phyloP scores from a whole-genome alignment of 192 early-diverging fungal species.

The Mortierella antarctica region DNA sequence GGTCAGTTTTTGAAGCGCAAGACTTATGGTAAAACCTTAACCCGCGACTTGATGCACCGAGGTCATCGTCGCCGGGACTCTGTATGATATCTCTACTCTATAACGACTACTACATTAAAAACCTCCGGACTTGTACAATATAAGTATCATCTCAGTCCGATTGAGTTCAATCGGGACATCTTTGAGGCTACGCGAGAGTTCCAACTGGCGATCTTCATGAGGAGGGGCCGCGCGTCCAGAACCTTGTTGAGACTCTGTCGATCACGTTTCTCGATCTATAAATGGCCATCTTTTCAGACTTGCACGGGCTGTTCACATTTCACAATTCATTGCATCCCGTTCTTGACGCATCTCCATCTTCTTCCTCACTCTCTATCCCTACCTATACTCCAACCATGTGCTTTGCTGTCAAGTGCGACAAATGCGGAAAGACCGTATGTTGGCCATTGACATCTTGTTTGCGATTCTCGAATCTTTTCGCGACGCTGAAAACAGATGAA shows the following conservation, averaged over 20 bases:
- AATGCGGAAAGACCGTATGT: conserved; percentile 44
- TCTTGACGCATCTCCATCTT: background rate
- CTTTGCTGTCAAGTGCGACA: conserved; percentile 43
- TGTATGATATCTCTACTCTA: background rate
- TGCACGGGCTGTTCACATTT: too few relatives aligned
- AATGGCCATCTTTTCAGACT: too few relatives aligned
- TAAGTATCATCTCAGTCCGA: background rate
- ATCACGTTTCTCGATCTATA: too few relatives aligned
- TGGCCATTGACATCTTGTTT: background rate
- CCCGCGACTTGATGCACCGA: conserved; percentile 31
- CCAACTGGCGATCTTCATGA: too few relatives aligned
- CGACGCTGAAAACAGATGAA: background rate
- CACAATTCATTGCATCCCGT: background rate
- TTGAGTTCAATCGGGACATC: background rate
- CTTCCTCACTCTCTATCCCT: background rate
- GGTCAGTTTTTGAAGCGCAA: conserved; percentile 24
- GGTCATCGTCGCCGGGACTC: conserved; percentile 32
- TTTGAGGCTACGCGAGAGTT: too few relatives aligned
- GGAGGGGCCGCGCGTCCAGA: too few relatives aligned
- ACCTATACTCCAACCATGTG: conserved; percentile 17
- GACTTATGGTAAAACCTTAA: conserved; percentile 31
- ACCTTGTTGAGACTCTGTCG: too few relatives aligned
- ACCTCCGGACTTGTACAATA: background rate
- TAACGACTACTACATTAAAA: background rate
- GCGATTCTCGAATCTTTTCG: background rate